phyloP scores from a whole-genome alignment of 257 asterid genomes.

The Forsythia viridissima region DNA sequence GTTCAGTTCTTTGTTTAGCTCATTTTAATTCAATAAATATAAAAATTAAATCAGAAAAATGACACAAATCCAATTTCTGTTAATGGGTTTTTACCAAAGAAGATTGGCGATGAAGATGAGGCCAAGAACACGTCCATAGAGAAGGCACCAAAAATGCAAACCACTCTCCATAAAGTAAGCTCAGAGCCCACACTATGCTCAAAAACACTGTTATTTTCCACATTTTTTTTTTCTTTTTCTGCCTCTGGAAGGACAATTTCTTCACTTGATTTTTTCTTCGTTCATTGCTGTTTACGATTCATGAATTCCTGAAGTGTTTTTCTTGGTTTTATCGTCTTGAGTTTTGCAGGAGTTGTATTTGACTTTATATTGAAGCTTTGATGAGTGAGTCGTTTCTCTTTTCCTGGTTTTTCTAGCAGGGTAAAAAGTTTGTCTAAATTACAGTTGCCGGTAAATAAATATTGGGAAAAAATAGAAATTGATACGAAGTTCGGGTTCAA shows the following conservation, averaged over 20 bases:
- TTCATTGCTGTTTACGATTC: neutral
- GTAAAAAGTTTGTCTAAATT: neutral
- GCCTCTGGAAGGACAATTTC: neutral
- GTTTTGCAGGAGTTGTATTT: neutral
- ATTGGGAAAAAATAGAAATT: too few relatives aligned
- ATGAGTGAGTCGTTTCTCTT: neutral
- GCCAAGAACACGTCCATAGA: conserved; percentile 81
- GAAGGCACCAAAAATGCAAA: conserved; percentile 77
- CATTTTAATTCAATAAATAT: neutral
- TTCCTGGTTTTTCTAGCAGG: neutral
- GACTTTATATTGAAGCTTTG: neutral
- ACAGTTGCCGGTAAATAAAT: neutral
- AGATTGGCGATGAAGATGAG: conserved; percentile 52
- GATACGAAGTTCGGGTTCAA: too few relatives aligned
- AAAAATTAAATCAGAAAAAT: neutral
- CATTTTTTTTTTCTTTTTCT: conserved; percentile 17
- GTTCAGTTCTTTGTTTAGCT: neutral
- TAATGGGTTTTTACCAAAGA: conserved; percentile 38
- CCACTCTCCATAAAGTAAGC: conserved; percentile 90
- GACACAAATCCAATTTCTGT: neutral
- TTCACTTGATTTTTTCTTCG: neutral
- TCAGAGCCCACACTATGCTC: conserved; percentile 68
- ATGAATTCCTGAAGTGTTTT: neutral
- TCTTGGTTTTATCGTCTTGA: neutral
- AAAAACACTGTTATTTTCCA: conserved; percentile 62